These are phyloP conservation scores for Biscogniauxia sp. DNA, from an alignment of 2,329 filamentous ascomycete species.

Conservation along the genomic window DNA sequence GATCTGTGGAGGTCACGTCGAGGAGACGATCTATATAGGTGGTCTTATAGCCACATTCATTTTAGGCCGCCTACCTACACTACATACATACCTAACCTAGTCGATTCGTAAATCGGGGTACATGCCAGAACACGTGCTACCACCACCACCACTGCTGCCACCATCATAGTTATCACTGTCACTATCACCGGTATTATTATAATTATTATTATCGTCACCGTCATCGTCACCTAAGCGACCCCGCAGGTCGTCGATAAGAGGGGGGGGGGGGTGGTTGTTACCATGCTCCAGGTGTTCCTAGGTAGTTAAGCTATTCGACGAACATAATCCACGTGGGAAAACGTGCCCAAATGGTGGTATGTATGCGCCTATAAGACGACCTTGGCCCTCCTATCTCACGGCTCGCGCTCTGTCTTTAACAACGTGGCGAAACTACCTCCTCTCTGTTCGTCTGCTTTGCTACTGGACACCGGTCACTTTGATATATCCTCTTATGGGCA, in stretches of 20 bases:
- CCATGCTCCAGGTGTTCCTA: too few species aligned
- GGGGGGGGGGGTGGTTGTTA: too few species aligned
- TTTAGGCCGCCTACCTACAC: too few species aligned
- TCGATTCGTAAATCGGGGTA: too few species aligned
- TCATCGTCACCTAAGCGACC: not conserved
- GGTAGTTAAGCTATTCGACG: not conserved
- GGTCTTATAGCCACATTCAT: not conserved
- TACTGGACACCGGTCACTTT: not conserved
- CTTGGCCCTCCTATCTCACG: not conserved
- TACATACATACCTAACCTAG: too few species aligned
- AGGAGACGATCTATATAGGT: not conserved
- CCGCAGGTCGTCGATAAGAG: not conserved
- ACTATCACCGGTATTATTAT: not conserved
- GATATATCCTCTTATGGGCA: not conserved
- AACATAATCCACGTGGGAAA: not conserved
- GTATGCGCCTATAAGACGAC: not conserved
- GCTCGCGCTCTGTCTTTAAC: not conserved
- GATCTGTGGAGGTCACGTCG: not conserved
- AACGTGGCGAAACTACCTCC: too few species aligned
- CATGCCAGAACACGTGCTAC: too few species aligned
- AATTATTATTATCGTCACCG: too few species aligned
- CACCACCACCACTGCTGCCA: too few species aligned
- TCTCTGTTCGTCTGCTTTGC: not conserved
- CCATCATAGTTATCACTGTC: not conserved
- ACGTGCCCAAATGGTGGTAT: not conserved